A percentile compares a stretch with the other conserved stretches of the same genome.
Conservation (phyloP, 352 stramenopile species). For the Pythium phragmiticola region DNA sequence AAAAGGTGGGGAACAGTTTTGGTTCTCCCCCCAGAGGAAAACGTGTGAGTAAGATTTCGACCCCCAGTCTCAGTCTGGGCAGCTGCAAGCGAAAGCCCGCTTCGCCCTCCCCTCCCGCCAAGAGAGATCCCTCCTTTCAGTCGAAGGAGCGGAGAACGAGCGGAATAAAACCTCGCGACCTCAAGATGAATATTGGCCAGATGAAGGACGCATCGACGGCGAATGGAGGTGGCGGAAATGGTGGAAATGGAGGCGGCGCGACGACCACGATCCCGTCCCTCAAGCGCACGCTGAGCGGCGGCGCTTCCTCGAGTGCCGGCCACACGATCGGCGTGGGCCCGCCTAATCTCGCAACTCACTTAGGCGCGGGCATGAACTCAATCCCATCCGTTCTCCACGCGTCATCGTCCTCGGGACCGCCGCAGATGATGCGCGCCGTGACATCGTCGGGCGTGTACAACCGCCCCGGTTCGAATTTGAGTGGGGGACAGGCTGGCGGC, state of each 20-base stretch:
- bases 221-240: constrained; percentile 42
- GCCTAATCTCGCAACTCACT: constrained; percentile 39
- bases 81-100: constrained; percentile 1
- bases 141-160: constrained; percentile 8
- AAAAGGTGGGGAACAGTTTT: constrained; percentile 35
- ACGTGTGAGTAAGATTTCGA: constrained; percentile 24
- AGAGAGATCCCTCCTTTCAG: neutral
- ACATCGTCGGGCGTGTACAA: constrained; percentile 84
- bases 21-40: constrained; percentile 16
- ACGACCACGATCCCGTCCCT: constrained; percentile 76
- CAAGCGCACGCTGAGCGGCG: constrained; percentile 82
- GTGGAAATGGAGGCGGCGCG: constrained; percentile 41
- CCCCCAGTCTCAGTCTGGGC: neutral
- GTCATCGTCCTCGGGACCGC: constrained; percentile 60
- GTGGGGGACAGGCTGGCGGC: constrained; percentile 2
- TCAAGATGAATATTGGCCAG: constrained; percentile 64
- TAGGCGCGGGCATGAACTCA: constrained; percentile 69
- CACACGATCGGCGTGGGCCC: constrained; percentile 36
- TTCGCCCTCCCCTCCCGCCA: neutral
- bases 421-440: constrained; percentile 82
- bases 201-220: constrained; percentile 52
- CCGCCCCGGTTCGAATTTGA: constrained; percentile 34
- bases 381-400: constrained; percentile 81
- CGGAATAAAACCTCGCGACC: constrained; percentile 2
- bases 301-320: constrained; percentile 35